Percentiles rank a stretch among this genome's conserved stretches.
phyloP scores from a whole-genome alignment of 306 rosid species.

The Dalbergia cochinchinensis region DNA sequence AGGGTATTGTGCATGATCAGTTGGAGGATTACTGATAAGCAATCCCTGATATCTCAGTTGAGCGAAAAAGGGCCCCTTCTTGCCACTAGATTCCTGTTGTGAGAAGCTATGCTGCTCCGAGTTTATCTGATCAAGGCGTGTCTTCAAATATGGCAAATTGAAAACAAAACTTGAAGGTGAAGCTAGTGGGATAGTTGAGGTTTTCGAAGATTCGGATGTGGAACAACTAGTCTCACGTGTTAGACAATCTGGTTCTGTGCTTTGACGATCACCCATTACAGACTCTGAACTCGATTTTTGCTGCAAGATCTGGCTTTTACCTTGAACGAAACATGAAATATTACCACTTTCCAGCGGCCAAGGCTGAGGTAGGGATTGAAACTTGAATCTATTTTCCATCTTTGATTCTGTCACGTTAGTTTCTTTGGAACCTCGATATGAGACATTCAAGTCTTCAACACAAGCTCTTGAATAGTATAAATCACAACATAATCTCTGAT shows the following conservation, averaged over 20 bases:
- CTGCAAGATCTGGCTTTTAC: conserved; percentile 14
- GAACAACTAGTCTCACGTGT: conserved; percentile 5
- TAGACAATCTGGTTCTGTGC: conserved; percentile 13
- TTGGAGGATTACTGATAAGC: conserved; percentile 2
- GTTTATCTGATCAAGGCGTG: conserved; percentile 52
- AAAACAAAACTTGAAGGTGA: conserved; percentile 48
- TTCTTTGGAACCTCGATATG: conserved; percentile 26
- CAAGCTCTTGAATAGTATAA: conserved; percentile 14
- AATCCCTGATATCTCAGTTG: conserved; percentile 16
- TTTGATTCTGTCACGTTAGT: conserved; percentile 5
- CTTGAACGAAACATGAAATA: conserved; percentile 35
- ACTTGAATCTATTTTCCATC: conserved; percentile 21
- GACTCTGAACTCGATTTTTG: conserved; percentile 14
- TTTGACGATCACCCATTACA: conserved; percentile 4
- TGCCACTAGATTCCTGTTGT: conserved; percentile 22
- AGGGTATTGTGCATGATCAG: conserved; percentile 30
- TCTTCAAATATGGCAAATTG: conserved; percentile 57
- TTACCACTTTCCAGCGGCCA: background rate
- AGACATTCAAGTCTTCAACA: conserved; percentile 36
- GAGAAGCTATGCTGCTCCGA: conserved; percentile 33
- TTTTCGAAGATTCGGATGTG: conserved; percentile 33
- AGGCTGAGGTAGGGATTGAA: background rate
- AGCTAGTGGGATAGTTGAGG: conserved; percentile 12
- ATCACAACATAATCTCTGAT: conserved; percentile 30
- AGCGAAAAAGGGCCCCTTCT: conserved; percentile 12